Evolutionary conservation across 202 grass and related monocot genomes (phyloP), one percentile per base, ranked within the genome.

Genomic region (Carex arenaria): DNA sequence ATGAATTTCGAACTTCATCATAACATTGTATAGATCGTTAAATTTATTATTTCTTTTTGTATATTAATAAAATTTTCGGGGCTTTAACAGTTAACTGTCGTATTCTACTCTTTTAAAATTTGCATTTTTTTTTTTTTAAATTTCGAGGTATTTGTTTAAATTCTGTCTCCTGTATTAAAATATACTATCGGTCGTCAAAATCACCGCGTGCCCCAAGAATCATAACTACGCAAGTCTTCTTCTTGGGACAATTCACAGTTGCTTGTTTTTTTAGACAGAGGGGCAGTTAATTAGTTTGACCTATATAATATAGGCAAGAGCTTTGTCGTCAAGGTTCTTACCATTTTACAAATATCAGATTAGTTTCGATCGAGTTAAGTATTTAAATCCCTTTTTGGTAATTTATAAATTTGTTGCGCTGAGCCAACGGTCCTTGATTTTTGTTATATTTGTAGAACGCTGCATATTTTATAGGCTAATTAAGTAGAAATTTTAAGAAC

Each of bases 251-350:
- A 49, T 12, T 49, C 45, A 49, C 10, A 77, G 13, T 77, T 57
- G 72, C 52, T 34, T 34, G 14, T 56, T 34, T 18, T 55, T 76
- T 76, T 40, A n/a, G 4, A 26, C 10, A 45, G 42, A 45, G 56
- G 30, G 18, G 22, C 59, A 64, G 59, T 17, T 61, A 23, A 38
- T 49, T 80, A 15, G 74, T 54, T 64, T 80, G 78, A 80, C 78
- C 60, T 80, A 80, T 7, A 45, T 80, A 64, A 61, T 59, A 43
- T 54, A 77, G 10, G 11, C 31, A 47, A 22, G 7, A 62, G 54
- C 28, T 61, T 59, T 64, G n/a, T 65, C 19, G 45, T 49, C 65
- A 63, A 63, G 59, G 34, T 10, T 65, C 45, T 34, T 34, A 34
- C 32, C 34, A 64, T 80, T 17, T 18, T 61, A 4, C 12, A n/a